phyloP scores from a whole-genome alignment of 768 basidiomycete genomes.

The Mycena alexandri region DNA sequence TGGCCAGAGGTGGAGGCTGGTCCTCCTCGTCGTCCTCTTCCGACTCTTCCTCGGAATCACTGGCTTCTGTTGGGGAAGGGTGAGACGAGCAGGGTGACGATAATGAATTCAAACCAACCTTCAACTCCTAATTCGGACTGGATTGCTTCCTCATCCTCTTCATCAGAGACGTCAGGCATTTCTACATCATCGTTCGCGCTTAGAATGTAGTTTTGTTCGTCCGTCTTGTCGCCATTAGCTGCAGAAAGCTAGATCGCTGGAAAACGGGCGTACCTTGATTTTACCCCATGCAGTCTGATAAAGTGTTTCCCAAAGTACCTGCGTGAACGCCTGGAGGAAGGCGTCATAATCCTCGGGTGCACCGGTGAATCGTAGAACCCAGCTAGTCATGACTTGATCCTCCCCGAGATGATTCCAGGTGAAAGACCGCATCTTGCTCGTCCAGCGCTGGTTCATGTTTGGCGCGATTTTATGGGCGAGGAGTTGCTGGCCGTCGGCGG shows the following conservation, averaged over 20 bases:
- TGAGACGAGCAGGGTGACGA: constrained; percentile 9
- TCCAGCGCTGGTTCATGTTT: constrained; percentile 81
- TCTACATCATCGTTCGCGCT: constrained; percentile 88
- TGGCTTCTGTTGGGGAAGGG: constrained; percentile 51
- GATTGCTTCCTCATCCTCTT: constrained; percentile 85
- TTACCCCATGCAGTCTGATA: constrained; percentile 84
- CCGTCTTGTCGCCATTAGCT: constrained; percentile 58
- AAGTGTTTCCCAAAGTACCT: constrained; percentile 83
- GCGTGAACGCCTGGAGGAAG: constrained; percentile 75
- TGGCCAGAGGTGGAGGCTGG: constrained; percentile 52
- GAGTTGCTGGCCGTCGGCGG: constrained; percentile 60
- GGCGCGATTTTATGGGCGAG: constrained; percentile 74
- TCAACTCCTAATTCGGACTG: constrained; percentile 73
- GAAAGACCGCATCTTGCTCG: constrained; percentile 73
- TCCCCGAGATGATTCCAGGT: constrained; percentile 88
- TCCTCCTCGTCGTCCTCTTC: constrained; percentile 61
- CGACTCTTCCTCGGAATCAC: constrained; percentile 54
- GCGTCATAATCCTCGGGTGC: constrained; percentile 65
- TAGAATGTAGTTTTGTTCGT: constrained; percentile 90
- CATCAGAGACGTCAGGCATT: constrained; percentile 83
- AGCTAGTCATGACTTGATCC: constrained; percentile 73
- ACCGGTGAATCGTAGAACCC: constrained; percentile 80
- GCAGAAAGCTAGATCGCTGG: constrained; percentile 5
- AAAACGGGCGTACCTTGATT: constrained; percentile 69
- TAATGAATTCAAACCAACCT: constrained; percentile 46